Evolutionary conservation across 176 grass and related monocot genomes (phyloP).

Genomic region (Eragrostis nindensis): DNA sequence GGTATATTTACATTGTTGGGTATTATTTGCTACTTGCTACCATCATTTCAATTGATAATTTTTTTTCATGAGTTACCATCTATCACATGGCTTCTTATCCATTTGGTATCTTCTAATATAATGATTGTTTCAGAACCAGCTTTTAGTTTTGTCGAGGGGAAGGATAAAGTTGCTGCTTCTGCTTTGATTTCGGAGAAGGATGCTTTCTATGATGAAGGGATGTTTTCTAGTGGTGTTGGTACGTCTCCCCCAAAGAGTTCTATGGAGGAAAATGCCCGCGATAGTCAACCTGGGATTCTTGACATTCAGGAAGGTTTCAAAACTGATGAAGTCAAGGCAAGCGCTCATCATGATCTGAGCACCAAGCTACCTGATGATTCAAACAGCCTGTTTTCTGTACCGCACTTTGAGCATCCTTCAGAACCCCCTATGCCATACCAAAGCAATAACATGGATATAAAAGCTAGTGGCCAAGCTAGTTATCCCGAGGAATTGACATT

Average conservation of each 20-base stretch:
- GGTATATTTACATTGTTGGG: constrained; percentile 41
- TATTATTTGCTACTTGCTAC: neutral
- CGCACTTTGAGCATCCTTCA: constrained; percentile 28
- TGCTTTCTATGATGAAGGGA: constrained; percentile 39
- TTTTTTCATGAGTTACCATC: neutral
- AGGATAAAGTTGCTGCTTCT: constrained; percentile 36
- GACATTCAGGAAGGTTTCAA: constrained; percentile 37
- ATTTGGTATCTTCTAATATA: constrained; percentile 27
- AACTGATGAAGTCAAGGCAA: constrained; percentile 28
- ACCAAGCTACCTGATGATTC: constrained; percentile 62
- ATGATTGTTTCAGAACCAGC: constrained; percentile 48
- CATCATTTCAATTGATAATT: neutral
- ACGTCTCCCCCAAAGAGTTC: constrained; percentile 19
- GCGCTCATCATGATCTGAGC: constrained; percentile 43
- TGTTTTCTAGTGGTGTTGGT: constrained; percentile 24
- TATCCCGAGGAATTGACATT: constrained; percentile 83
- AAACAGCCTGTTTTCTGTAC: constrained; percentile 55
- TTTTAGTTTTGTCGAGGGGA: constrained; percentile 36
- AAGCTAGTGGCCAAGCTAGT: constrained; percentile 41
- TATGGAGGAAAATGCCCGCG: constrained; percentile 21
- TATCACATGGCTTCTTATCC: constrained; percentile 7
- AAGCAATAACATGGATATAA: constrained; percentile 36
- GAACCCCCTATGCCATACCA: neutral
- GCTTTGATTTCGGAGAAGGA: constrained; percentile 52
- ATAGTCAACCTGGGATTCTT: constrained; percentile 18